Percentiles rank a stretch among this genome's conserved stretches.
Evolutionary conservation across 1,284 basidiomycete genomes (phyloP).

Genomic region (Heterobasidion parviporum): DNA sequence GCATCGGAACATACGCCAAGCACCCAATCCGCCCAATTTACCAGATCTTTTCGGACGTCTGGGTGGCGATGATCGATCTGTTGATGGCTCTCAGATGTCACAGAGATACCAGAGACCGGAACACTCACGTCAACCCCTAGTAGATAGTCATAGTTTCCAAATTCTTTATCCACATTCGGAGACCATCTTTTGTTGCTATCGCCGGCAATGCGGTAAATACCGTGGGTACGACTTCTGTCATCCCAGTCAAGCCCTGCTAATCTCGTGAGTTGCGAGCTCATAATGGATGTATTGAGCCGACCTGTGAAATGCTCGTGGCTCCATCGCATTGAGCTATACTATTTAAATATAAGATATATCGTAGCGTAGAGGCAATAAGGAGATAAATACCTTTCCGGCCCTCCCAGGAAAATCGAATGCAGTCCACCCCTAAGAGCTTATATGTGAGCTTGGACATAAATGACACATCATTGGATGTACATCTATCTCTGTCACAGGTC

Average conservation of each 20-base stretch:
- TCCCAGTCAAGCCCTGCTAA: constrained; percentile 80
- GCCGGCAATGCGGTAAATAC: constrained; percentile 53
- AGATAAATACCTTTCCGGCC: constrained; percentile 49
- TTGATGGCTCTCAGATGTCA: constrained; percentile 2
- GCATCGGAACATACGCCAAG: constrained; percentile 38
- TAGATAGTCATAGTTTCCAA: constrained; percentile 78
- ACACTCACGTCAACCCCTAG: constrained; percentile 57
- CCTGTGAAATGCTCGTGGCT: constrained; percentile 68
- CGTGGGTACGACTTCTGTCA: constrained; percentile 52
- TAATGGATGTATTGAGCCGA: constrained; percentile 18
- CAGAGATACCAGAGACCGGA: background rate
- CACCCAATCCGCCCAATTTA: constrained; percentile 66
- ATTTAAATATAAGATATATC: background rate
- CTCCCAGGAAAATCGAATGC: constrained; percentile 79
- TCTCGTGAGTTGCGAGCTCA: background rate
- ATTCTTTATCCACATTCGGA: constrained; percentile 53
- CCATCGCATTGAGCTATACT: constrained; percentile 71
- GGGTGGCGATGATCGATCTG: constrained; percentile 85
- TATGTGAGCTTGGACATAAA: background rate
- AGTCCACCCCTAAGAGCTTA: constrained; percentile 65
- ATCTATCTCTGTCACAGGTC: constrained; percentile 63
- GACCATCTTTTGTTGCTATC: constrained; percentile 64
- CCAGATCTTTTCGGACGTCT: constrained; percentile 60
- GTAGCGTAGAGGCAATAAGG: background rate
- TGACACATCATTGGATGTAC: constrained; percentile 25